A percentile compares a stretch with the other conserved stretches of the same genome.
Evolutionary conservation across 768 basidiomycete species (phyloP).

Genomic region (Mycena latifolia): DNA sequence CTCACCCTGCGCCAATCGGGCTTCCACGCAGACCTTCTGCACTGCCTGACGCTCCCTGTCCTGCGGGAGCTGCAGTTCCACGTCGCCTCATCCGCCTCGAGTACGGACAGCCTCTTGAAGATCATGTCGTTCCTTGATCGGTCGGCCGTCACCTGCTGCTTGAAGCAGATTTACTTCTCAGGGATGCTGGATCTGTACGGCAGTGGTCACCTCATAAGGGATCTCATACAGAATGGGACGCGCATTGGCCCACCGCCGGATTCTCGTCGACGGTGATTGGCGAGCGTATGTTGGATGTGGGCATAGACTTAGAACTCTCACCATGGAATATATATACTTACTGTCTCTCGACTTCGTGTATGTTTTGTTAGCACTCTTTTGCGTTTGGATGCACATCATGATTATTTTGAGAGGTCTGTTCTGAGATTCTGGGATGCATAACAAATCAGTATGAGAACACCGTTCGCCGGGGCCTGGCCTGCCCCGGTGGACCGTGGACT

Average conservation of each 20-base stretch:
- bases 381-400: too few relatives aligned
- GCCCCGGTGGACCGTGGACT: too few relatives aligned
- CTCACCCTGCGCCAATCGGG: conserved; percentile 20
- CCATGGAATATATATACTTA: too few relatives aligned
- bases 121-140: conserved; percentile 21
- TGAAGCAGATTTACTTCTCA: conserved; percentile 25
- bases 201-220: conserved; percentile 2
- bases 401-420: too few relatives aligned
- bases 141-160: not conserved
- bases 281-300: too few relatives aligned
- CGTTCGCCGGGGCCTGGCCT: too few relatives aligned
- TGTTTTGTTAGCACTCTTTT: too few relatives aligned
- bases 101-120: conserved; percentile 9
- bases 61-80: conserved; percentile 31
- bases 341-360: too few relatives aligned
- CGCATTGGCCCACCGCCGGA: conserved; percentile 26
- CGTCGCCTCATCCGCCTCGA: conserved; percentile 5
- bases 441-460: too few relatives aligned
- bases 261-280: conserved; percentile 11
- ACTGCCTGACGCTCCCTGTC: conserved; percentile 25
- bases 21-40: conserved; percentile 28
- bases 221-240: conserved; percentile 16
- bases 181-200: conserved; percentile 18
- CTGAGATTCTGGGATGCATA: too few relatives aligned
- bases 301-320: too few relatives aligned